These are phyloP conservation scores for Pseudogymnoascus sp. DNA, from an alignment of 2,329 filamentous ascomycete species.

Conservation along the genomic window DNA sequence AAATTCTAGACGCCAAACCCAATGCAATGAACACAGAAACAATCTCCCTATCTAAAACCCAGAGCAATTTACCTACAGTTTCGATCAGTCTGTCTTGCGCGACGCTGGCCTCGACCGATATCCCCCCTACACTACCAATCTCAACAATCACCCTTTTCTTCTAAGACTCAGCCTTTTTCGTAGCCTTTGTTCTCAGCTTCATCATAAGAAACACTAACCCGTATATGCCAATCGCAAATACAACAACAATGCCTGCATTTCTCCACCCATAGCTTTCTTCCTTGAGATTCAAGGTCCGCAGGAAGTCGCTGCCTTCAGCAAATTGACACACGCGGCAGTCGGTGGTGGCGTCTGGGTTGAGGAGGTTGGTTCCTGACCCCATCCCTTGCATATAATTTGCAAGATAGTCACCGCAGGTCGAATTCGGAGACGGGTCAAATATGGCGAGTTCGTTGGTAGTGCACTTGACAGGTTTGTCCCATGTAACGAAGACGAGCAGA, in stretches of 20 bases:
- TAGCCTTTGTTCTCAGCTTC: constrained; percentile 42
- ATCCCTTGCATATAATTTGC: constrained; percentile 39
- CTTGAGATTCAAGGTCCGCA: constrained; percentile 50
- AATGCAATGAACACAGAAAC: background rate
- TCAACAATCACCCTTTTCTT: background rate
- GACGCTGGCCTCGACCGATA: background rate
- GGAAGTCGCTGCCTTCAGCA: constrained; percentile 50
- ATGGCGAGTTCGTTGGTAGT: constrained; percentile 40
- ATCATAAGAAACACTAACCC: constrained; percentile 40
- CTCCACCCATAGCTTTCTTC: constrained; percentile 61
- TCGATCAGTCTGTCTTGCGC: background rate
- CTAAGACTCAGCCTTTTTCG: constrained; percentile 33
- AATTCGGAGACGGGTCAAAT: constrained; percentile 30
- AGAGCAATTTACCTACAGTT: background rate
- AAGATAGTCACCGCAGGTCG: constrained; percentile 54
- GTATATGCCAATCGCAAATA: constrained; percentile 38
- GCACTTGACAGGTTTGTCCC: constrained; percentile 42
- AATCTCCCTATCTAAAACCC: background rate
- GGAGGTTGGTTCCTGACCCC: constrained; percentile 38
- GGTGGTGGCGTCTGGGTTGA: constrained; percentile 51
- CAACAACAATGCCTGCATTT: constrained; percentile 45
- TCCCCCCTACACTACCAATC: background rate
- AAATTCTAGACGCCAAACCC: background rate
- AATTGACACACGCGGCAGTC: constrained; percentile 58
- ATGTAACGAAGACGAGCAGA: constrained; percentile 47